Evolutionary conservation across 2,329 filamentous ascomycete genomes (phyloP).

Genomic region (Zymoseptoria crescenta): DNA sequence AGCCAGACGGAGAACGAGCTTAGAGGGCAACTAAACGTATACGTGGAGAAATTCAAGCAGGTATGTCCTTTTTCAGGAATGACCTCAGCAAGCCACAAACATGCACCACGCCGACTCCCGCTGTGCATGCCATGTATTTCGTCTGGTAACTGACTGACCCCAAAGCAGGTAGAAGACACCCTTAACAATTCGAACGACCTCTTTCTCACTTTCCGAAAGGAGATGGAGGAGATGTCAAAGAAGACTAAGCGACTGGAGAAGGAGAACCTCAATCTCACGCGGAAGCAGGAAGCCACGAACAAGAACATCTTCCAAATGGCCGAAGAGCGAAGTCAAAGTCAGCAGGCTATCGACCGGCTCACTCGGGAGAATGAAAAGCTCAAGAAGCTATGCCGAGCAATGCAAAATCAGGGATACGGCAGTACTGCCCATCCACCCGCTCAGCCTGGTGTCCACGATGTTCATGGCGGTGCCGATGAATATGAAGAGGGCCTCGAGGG

Average conservation of each 20-base stretch:
- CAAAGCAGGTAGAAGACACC: conserved; percentile 88
- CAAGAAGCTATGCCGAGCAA: conserved; percentile 87
- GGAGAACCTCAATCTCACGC: conserved; percentile 83
- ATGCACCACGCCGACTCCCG: background rate
- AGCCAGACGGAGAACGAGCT: conserved; percentile 93
- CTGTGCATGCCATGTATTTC: conserved; percentile 5
- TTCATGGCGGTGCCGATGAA: conserved; percentile 15
- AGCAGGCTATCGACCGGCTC: conserved; percentile 69
- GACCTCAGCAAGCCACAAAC: background rate
- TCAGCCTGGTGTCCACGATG: conserved; percentile 1
- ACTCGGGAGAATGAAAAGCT: conserved; percentile 84
- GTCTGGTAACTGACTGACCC: conserved; percentile 32
- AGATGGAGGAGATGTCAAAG: conserved; percentile 99
- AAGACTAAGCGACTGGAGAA: conserved; percentile 96
- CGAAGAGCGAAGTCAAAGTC: conserved; percentile 72
- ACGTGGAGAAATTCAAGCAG: conserved; percentile 99
- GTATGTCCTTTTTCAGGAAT: conserved; percentile 43
- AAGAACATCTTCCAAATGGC: conserved; percentile 97
- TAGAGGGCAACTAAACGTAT: conserved; percentile 91
- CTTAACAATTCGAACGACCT: conserved; percentile 97
- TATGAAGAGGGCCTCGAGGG: conserved; percentile 33
- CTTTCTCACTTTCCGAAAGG: conserved; percentile 92
- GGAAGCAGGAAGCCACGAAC: conserved; percentile 89
- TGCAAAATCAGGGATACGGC: conserved; percentile 89
- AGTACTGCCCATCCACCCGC: conserved; percentile 17